Base-by-base conservation (phyloP, 352 stramenopile genomes). In the Phytophthora tentaculata region DNA sequence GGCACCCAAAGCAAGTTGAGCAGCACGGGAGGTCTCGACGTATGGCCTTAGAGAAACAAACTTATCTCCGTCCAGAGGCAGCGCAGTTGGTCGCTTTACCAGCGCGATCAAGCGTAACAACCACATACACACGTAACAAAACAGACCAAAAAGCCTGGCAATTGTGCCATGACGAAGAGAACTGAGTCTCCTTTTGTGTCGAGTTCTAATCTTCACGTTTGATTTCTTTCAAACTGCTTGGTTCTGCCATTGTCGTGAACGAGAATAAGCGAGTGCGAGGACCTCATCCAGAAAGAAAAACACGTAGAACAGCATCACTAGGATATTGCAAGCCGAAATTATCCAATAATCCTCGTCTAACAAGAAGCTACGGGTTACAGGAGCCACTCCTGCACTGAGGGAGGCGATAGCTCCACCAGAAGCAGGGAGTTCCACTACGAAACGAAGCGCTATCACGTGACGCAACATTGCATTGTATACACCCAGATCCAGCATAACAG, bases 221-320 rank as follows among this genome's bases (percentile, higher is more conserved):
- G 64, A 71, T 24, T 35, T 49, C 20, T 72, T 57, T 58, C 64
- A 72, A 37, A 68, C 44, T 32, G 64, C 43, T 55, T 62, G 64
- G 6, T 72, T 50, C 24, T 72, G 64, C 64, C 58, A 72, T 32
- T 72, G 58, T 17, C 51, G 41, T 32, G 64, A 45, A 16, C 61
- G 57, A 12, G 75, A 70, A 3, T 56, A 66, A 3, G 71, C 66
- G 10, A 77, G 66, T 12, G 71, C 62, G 1, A 81, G 56, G 14
- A 83, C 57, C 55, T 86, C 78, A n/a, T 77, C 73, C 12, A 77
- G 13, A 19, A 89, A 67, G 24, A 86, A 86, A 50, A 76, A 81
- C 20, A 41, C 50, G 58, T 86, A 86, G 61, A 89, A 84, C 9
- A 67, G 4, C 6, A 83, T 68, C 12, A 82, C 68, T 13, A 63